Evolutionary conservation across 1,284 basidiomycete species (phyloP).

Genomic region (Leccinum huronense): DNA sequence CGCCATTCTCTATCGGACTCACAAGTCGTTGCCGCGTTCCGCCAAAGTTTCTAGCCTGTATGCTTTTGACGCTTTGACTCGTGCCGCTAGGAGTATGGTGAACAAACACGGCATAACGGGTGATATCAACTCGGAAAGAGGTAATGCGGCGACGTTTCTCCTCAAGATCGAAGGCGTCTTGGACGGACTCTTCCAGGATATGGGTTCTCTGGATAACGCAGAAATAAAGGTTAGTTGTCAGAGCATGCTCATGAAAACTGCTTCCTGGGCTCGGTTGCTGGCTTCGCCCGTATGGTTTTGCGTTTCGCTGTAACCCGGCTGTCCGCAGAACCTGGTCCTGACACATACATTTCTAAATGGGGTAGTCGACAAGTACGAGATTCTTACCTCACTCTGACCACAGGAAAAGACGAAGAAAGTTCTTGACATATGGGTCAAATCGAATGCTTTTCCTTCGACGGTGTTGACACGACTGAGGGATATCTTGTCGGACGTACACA

Average conservation of each 20-base stretch:
- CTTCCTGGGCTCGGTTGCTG: conserved; percentile 7
- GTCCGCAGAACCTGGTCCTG: conserved; percentile 8
- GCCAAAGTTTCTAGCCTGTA: conserved; percentile 84
- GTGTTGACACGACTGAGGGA: conserved; percentile 67
- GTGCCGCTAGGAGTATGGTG: conserved; percentile 70
- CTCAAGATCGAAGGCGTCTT: conserved; percentile 84
- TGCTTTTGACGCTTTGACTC: conserved; percentile 84
- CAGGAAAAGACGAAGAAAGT: conserved; percentile 96
- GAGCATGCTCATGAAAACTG: conserved; percentile 13
- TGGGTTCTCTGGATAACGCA: conserved; percentile 56
- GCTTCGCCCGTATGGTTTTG: conserved; percentile 10
- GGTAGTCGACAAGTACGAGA: conserved; percentile 40
- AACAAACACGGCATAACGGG: conserved; percentile 62
- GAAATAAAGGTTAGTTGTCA: conserved; percentile 80
- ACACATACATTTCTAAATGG: conserved; percentile 15
- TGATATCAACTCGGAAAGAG: conserved; percentile 54
- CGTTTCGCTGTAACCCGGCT: conserved; percentile 6
- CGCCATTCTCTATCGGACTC: conserved; percentile 79
- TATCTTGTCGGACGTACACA: conserved; percentile 60
- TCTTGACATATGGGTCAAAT: conserved; percentile 92
- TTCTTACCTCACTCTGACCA: conserved; percentile 34
- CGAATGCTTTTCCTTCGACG: conserved; percentile 75
- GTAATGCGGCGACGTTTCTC: conserved; percentile 79
- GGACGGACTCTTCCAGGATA: conserved; percentile 80
- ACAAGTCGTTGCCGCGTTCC: conserved; percentile 66